Conservation (phyloP, 192 early-diverging fungal species). For the Podila epigama region DNA sequence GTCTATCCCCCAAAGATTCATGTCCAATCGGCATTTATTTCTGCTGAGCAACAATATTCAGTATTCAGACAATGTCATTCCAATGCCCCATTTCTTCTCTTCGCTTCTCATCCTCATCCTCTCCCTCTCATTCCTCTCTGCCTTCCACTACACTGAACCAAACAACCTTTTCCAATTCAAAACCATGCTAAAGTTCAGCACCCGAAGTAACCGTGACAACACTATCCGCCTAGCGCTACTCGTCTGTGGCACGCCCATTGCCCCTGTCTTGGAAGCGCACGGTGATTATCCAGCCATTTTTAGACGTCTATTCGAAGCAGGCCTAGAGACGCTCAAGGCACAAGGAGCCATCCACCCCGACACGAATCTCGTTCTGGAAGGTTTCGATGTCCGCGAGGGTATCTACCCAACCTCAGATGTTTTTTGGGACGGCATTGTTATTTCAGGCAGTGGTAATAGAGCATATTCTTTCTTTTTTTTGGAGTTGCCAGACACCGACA, state of each 20-base stretch:
- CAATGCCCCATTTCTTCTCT: too few species aligned
- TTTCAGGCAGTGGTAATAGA: conserved; percentile 60
- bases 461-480: too few species aligned
- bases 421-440: conserved; percentile 59
- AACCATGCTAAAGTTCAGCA: not conserved
- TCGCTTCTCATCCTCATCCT: too few species aligned
- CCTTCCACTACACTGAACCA: too few species aligned
- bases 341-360: conserved; percentile 10
- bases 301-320: conserved; percentile 34
- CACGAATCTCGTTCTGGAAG: conserved; percentile 47
- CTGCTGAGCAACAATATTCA: too few species aligned
- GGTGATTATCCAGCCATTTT: conserved; percentile 58
- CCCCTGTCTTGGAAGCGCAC: conserved; percentile 49
- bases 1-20: too few species aligned
- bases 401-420: conserved; percentile 36
- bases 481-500: too few species aligned
- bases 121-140: too few species aligned
- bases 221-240: conserved; percentile 55
- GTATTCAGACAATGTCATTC: too few species aligned
- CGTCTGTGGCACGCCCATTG: conserved; percentile 56
- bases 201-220: not conserved
- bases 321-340: conserved; percentile 26
- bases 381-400: conserved; percentile 50
- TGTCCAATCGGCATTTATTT: too few species aligned
- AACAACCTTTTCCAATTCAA: too few species aligned